Evolutionary conservation across 2,329 filamentous ascomycete genomes (phyloP), one percentile per base, ranked within the genome.

Genomic region (Epichloe hybrida): DNA sequence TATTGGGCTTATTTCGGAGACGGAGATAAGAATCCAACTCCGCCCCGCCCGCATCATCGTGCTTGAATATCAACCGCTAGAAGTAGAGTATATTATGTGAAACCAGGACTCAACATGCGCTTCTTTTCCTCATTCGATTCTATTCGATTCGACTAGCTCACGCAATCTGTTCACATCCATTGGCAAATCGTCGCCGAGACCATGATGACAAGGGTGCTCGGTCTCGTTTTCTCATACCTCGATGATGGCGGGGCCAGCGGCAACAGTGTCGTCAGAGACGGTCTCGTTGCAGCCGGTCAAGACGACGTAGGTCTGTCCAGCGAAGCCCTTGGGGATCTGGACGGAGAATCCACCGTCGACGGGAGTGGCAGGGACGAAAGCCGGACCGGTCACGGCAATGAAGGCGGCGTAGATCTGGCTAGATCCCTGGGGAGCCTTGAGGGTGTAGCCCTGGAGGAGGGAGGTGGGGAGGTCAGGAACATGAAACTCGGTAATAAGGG

Each of bases 301-400:
- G 13, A 67, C 62, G 31, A 63, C 58, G 52, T 68, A 68, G 8
- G 64, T 62, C 58, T 68, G 66, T 36, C 66, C 65, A 5, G 50
- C 53, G 13, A 57, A 56, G 23, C 56, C 59, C 17, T 52, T 34
- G 21, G 59, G 59, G 27, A 59, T 46, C 23, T 46, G 34, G 42
- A 53, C 52, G 12, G 53, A 49, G 46, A 54, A 57, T 41, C 49
- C 46, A 12, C 46, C 53, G 3, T 51, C 21, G 9, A 49, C 46
- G 4, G 49, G 41, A 1, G 40, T 50, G 6, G 51, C 51, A 7
- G 39, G 6, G 17, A 54, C 53, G 20, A 51, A 54, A 3, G 39
- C 50, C 4, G 53, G 53, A 17, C 53, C 51, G 3, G 49, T 50
- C 13, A 54, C 52, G 44, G 48, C 51, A n/a, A 52, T 52, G 9